phyloP scores from a whole-genome alignment of 257 asterid species.

The Dorcoceras hygrometricum region DNA sequence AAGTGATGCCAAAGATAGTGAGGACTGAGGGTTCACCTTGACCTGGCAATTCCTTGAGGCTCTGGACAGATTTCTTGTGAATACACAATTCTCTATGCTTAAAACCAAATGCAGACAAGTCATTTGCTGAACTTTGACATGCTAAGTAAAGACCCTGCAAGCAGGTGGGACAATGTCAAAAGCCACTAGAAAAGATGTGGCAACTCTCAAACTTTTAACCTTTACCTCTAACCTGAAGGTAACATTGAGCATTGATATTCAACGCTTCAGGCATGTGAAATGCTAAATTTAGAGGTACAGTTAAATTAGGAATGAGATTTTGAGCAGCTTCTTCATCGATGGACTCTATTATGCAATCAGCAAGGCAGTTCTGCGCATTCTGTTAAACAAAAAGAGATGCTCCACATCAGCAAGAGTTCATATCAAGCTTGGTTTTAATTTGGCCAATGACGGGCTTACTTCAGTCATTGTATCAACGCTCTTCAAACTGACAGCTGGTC shows the following conservation, averaged over 20 bases:
- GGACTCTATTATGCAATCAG: conserved; percentile 71
- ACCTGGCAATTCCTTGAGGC: conserved; percentile 66
- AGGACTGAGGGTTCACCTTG: conserved; percentile 45
- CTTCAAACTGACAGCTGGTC: conserved; percentile 78
- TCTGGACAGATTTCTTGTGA: conserved; percentile 49
- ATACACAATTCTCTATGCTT: conserved; percentile 44
- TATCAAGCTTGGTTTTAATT: conserved; percentile 12
- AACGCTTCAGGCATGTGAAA: conserved; percentile 91
- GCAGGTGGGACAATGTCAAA: conserved; percentile 13
- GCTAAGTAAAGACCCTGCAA: conserved; percentile 80
- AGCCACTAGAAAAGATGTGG: neutral
- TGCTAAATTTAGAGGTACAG: conserved; percentile 60
- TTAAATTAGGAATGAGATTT: conserved; percentile 60
- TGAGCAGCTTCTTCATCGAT: conserved; percentile 64
- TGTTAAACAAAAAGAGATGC: conserved; percentile 48
- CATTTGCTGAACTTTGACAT: conserved; percentile 53
- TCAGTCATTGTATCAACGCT: conserved; percentile 52
- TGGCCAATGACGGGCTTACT: conserved; percentile 46
- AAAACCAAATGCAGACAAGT: conserved; percentile 30
- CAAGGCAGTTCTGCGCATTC: conserved; percentile 86
- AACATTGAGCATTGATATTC: conserved; percentile 64
- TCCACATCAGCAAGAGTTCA: conserved; percentile 33
- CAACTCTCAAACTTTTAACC: conserved; percentile 1
- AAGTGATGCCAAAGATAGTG: neutral
- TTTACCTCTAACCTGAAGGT: conserved; percentile 67